Evolutionary conservation across 176 grass and related monocot genomes (phyloP), one percentile per base, ranked within the genome.

Genomic region (Carex littledalei): DNA sequence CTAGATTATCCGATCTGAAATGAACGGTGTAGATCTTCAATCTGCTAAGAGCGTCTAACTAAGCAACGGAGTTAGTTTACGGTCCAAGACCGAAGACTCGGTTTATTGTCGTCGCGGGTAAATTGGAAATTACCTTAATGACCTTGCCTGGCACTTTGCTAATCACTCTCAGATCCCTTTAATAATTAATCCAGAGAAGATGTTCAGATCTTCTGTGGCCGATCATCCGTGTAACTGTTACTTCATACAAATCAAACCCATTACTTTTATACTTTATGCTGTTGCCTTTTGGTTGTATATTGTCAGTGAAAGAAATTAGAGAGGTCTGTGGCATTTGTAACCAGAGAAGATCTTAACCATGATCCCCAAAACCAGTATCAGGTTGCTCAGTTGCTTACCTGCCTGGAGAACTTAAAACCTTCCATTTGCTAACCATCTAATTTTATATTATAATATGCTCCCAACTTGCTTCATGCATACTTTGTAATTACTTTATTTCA

Each of bases 91-190:
- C 9, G 17, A 20, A 21, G 78, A 57, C 55, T 37, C 56, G 55
- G 55, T 81, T 35, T 60, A 60, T 43, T 63, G 16, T 56, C 61
- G 11, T 41, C 5, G 39, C 39, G 39, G 4, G 53, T 59, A 34
- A 59, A 37, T 55, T 10, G 1, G 52, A 81, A 81, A 61, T 81
- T 60, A 81, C 78, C 35, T 8, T 60, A 61, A 61, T 81, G 10
- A 13, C 56, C 78, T 43, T 62, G 31, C 9, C 1, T 22, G 3
- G 32, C 57, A 61, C 34, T 80, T 59, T 62, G 78, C 52, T 80
- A 61, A 80, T 80, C 55, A 37, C 74, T 78, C 74, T 78, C 73
- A 55, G 73, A 78, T 78, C 20, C 73, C 32, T 39, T 37, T n/a
- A n/a, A n/a, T n/a, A n/a, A n/a, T 29, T 13, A 78, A 56, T 78